Conservation (phyloP, 768 basidiomycete genomes). For the Termitomyces sp. region DNA sequence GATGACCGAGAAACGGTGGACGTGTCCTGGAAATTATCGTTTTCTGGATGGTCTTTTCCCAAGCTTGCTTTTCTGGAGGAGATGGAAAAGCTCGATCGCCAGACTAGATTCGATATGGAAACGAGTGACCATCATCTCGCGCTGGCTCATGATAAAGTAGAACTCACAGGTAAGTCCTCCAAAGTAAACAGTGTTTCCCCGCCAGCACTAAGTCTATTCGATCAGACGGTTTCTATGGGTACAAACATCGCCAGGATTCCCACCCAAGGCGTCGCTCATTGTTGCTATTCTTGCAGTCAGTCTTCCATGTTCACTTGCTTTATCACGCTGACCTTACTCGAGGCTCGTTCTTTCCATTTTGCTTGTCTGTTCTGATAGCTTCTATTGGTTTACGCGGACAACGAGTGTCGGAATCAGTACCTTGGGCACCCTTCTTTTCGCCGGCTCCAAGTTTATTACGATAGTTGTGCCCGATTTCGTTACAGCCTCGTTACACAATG, state of each 20-base stretch:
- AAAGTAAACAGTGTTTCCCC: neutral
- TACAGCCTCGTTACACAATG: neutral
- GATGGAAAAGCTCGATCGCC: neutral
- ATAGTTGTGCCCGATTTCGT: constrained; percentile 7
- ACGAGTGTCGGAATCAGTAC: constrained; percentile 31
- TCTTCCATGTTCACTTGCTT: neutral
- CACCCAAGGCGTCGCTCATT: constrained; percentile 27
- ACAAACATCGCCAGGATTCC: constrained; percentile 24
- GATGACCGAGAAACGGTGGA: constrained; percentile 24
- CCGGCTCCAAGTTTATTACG: constrained; percentile 11
- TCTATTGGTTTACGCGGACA: constrained; percentile 33
- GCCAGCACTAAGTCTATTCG: neutral
- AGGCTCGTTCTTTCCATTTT: constrained; percentile 15
- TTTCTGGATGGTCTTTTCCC: constrained; percentile 22
- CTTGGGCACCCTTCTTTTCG: constrained; percentile 20
- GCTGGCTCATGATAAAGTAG: constrained; percentile 20
- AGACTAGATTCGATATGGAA: constrained; percentile 16
- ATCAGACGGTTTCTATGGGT: constrained; percentile 27
- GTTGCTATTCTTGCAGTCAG: constrained; percentile 17
- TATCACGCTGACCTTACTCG: neutral
- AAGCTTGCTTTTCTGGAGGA: constrained; percentile 21
- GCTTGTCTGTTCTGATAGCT: constrained; percentile 16
- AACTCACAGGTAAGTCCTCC: constrained; percentile 23
- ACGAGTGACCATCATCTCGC: constrained; percentile 20
- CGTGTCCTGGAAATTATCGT: constrained; percentile 32